phyloP scores from a whole-genome alignment of 2,329 filamentous ascomycete species.

The Hymenoscyphus salicellus region DNA sequence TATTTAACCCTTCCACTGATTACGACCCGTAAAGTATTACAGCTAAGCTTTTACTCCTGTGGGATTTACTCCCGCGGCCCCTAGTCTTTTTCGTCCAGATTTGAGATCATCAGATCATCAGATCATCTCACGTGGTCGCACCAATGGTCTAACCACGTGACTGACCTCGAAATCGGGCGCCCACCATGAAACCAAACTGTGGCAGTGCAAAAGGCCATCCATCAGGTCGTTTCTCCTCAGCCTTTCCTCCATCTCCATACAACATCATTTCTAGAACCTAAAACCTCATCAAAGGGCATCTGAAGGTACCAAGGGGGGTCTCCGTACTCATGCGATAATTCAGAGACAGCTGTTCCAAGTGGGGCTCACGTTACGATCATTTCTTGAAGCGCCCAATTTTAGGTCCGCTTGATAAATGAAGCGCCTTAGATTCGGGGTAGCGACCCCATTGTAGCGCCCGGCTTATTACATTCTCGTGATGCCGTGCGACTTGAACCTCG shows the following conservation, averaged over 20 bases:
- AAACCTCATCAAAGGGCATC: background rate
- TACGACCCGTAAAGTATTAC: no score
- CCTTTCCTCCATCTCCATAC: background rate
- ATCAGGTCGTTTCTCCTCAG: background rate
- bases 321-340: background rate
- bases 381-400: slow-evolving; percentile 1
- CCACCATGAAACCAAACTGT: background rate
- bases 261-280: background rate
- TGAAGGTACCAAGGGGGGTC: background rate
- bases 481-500: background rate
- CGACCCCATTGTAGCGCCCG: background rate
- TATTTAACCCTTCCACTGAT: no score
- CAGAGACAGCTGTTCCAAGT: background rate
- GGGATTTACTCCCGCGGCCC: no score
- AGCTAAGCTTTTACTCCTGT: no score
- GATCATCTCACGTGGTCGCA: background rate
- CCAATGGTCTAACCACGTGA: background rate
- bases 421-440: background rate
- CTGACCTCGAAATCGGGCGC: background rate
- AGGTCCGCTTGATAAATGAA: background rate
- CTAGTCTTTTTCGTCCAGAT: background rate
- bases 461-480: background rate
- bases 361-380: background rate
- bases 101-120: background rate
- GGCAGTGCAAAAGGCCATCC: background rate